phyloP scores from a whole-genome alignment of 164 flowering plant genomes.

The Platanus orientalis region DNA sequence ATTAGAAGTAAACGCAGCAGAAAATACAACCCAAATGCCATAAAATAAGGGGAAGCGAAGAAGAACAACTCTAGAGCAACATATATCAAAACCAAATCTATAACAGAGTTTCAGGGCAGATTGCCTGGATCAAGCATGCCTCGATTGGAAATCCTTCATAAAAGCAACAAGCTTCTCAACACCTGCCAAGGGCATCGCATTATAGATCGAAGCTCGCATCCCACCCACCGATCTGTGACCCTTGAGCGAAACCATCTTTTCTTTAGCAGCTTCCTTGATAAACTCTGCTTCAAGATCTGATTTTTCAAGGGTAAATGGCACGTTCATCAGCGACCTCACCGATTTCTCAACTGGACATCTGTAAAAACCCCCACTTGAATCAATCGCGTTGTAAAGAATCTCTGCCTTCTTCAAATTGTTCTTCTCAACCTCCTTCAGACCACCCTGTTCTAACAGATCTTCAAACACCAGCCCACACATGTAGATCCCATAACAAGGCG shows the following conservation, averaged over 20 bases:
- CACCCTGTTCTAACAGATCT: slow-evolving; percentile 68
- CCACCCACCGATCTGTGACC: slow-evolving; percentile 98
- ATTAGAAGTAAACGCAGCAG: slow-evolving; percentile 6
- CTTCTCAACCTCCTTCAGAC: slow-evolving; percentile 81
- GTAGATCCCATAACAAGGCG: slow-evolving; percentile 64
- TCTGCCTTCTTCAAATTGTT: slow-evolving; percentile 75
- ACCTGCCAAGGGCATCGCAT: slow-evolving; percentile 96
- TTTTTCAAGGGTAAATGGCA: slow-evolving; percentile 87
- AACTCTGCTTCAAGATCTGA: slow-evolving; percentile 84
- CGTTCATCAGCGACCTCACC: slow-evolving; percentile 96
- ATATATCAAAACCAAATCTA: slow-evolving; percentile 1
- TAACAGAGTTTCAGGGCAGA: neutral
- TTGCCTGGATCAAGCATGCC: slow-evolving; percentile 35
- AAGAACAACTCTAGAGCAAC: slow-evolving; percentile 1
- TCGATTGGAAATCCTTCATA: slow-evolving; percentile 94
- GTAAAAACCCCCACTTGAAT: slow-evolving; percentile 79
- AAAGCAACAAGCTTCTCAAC: slow-evolving; percentile 92
- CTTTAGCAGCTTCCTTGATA: slow-evolving; percentile 78
- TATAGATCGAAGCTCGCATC: slow-evolving; percentile 93
- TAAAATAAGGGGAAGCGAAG: neutral
- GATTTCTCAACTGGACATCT: slow-evolving; percentile 88
- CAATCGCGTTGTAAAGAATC: slow-evolving; percentile 69
- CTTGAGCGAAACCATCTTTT: slow-evolving; percentile 93
- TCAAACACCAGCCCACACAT: slow-evolving; percentile 67
- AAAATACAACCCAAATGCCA: slow-evolving; percentile 5